A percentile compares a stretch with the other conserved stretches of the same genome.
phyloP scores from a whole-genome alignment of 805 yeast species.

The Hermanozyma aechmeae region DNA sequence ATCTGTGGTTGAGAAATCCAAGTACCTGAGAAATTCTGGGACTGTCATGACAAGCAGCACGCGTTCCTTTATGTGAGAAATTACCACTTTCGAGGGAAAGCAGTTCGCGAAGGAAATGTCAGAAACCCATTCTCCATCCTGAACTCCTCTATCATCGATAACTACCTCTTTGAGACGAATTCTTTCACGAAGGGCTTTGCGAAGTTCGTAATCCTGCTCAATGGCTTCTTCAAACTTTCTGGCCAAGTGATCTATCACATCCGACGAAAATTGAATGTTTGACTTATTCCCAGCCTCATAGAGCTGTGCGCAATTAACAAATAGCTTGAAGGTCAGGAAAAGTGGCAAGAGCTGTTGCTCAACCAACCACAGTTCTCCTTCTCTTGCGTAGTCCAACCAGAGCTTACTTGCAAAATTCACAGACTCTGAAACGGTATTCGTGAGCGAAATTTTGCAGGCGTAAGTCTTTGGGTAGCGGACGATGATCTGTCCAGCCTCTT shows the following conservation, averaged over 20 bases:
- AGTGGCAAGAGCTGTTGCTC: conserved; percentile 41
- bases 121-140: conserved; percentile 34
- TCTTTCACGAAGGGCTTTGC: conserved; percentile 26
- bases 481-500: conserved; percentile 53
- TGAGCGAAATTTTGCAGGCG: conserved; percentile 42
- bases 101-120: conserved; percentile 44
- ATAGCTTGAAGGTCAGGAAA: conserved; percentile 41
- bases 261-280: conserved; percentile 22
- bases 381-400: conserved; percentile 45
- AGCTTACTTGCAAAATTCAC: conserved; percentile 46
- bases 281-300: conserved; percentile 20
- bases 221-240: conserved; percentile 18
- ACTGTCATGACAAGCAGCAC: conserved; percentile 24
- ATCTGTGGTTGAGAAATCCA: conserved; percentile 1
- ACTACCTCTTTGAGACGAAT: conserved; percentile 20
- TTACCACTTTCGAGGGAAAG: conserved; percentile 46
- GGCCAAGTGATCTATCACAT: conserved; percentile 15
- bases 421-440: conserved; percentile 47
- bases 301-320: conserved; percentile 37
- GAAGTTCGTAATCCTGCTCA: conserved; percentile 32
- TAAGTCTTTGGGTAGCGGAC: conserved; percentile 50
- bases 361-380: conserved; percentile 43
- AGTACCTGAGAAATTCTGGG: conserved; percentile 19
- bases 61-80: conserved; percentile 18
- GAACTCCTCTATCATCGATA: conserved; percentile 20